Percentiles rank a stretch among this genome's conserved stretches.
Conservation (phyloP, 768 basidiomycete species). For the Leucosporidium creatinivorum region DNA sequence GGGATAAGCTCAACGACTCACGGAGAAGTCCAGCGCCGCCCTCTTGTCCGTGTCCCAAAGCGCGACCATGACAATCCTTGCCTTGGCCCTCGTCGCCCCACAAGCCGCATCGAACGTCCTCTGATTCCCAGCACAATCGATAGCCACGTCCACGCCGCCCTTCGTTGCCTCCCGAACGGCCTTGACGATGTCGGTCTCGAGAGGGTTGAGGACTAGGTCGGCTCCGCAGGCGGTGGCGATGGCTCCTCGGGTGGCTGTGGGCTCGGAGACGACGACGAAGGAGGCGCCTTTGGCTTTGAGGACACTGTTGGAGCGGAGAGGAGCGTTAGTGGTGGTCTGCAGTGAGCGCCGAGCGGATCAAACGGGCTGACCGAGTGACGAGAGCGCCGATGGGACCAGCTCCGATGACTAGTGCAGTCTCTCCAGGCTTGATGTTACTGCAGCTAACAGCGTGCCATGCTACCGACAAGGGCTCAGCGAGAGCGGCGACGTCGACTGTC, state of each 20-base stretch:
- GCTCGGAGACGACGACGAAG: conserved; percentile 46
- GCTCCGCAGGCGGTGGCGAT: conserved; percentile 46
- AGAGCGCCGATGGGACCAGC: conserved; percentile 46
- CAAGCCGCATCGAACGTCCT: conserved; percentile 45
- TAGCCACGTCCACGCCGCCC: conserved; percentile 49
- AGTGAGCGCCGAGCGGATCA: background rate
- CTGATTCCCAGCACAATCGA: conserved; percentile 50
- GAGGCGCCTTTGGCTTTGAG: conserved; percentile 41
- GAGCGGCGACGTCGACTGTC: conserved; percentile 49
- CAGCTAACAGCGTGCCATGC: conserved; percentile 49
- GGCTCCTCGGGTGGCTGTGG: conserved; percentile 43
- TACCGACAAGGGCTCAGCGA: conserved; percentile 50
- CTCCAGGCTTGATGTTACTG: conserved; percentile 43
- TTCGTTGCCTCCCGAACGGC: conserved; percentile 38
- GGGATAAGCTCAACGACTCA: background rate
- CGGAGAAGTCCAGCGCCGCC: conserved; percentile 42
- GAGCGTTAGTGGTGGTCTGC: conserved; percentile 33
- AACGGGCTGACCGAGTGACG: background rate
- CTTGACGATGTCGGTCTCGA: conserved; percentile 37
- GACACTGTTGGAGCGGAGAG: conserved; percentile 38
- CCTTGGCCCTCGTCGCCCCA: conserved; percentile 43
- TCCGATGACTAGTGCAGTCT: conserved; percentile 47
- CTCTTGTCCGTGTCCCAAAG: conserved; percentile 43
- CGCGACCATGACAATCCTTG: conserved; percentile 47
- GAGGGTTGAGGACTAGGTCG: conserved; percentile 44